Evolutionary conservation across 805 yeast species (phyloP).

Genomic region (Spathaspora sp.): DNA sequence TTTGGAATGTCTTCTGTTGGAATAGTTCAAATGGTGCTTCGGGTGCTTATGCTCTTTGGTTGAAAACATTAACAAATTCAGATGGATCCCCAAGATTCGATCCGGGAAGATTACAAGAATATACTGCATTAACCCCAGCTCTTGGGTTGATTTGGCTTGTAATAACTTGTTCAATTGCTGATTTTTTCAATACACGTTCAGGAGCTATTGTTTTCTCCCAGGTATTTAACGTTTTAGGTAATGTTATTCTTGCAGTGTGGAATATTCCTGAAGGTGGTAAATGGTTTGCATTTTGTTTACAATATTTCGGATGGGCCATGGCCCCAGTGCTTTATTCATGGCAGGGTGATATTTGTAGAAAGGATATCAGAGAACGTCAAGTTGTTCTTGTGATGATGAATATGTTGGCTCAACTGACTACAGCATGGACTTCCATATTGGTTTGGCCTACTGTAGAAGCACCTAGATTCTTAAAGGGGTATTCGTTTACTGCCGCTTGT

Average conservation of each 20-base stretch:
- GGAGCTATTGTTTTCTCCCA: constrained; percentile 52
- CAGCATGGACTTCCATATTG: constrained; percentile 50
- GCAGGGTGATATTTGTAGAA: constrained; percentile 55
- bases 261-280: constrained; percentile 51
- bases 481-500: constrained; percentile 44
- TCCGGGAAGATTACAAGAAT: constrained; percentile 34
- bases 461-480: constrained; percentile 55
- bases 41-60: constrained; percentile 53
- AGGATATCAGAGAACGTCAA: constrained; percentile 53
- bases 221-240: constrained; percentile 51
- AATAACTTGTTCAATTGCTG: constrained; percentile 34
- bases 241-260: constrained; percentile 57
- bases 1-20: constrained; percentile 59
- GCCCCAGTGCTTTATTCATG: constrained; percentile 60
- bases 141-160: constrained; percentile 39
- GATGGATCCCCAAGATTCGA: constrained; percentile 22
- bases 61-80: constrained; percentile 29
- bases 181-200: constrained; percentile 47
- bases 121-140: constrained; percentile 47
- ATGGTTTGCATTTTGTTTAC: constrained; percentile 61
- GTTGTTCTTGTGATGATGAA: constrained; percentile 56
- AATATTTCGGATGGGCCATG: constrained; percentile 60
- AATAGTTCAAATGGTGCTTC: constrained; percentile 51
- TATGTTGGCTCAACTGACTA: constrained; percentile 48
- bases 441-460: constrained; percentile 58